phyloP scores from a whole-genome alignment of 2,329 filamentous ascomycete genomes.

The Anthostomella pinea region DNA sequence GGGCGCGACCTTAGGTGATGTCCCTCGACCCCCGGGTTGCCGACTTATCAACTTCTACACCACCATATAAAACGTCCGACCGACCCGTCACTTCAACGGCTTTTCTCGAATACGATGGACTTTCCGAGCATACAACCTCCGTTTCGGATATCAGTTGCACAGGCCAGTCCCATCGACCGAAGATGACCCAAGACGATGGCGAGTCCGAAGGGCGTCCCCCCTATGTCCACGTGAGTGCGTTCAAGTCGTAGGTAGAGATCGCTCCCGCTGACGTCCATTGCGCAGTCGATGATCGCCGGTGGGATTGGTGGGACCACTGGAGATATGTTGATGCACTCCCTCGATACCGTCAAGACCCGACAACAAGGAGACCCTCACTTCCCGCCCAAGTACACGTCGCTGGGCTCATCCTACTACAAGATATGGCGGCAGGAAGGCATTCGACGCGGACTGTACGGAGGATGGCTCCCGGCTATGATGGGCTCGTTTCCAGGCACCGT shows the following conservation, averaged over 20 bases:
- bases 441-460: conserved; percentile 81
- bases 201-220: conserved; percentile 58
- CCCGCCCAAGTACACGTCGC: conserved; percentile 86
- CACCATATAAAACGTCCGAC: conserved; percentile 10
- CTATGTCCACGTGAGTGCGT: conserved; percentile 59
- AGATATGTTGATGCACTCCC: conserved; percentile 97
- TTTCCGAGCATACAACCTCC: conserved; percentile 19
- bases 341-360: conserved; percentile 97
- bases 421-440: conserved; percentile 93
- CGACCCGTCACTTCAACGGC: conserved; percentile 12
- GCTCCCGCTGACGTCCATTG: conserved; percentile 19
- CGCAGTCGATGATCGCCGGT: conserved; percentile 89
- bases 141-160: conserved; percentile 20
- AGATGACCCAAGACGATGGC: conserved; percentile 40
- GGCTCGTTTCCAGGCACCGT: conserved; percentile 93
- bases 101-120: conserved; percentile 28
- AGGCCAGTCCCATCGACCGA: conserved; percentile 23
- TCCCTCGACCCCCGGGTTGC: conserved; percentile 9
- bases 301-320: conserved; percentile 89
- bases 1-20: conserved; percentile 3
- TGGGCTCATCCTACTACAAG: conserved; percentile 86
- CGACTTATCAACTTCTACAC: conserved; percentile 3
- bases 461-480: conserved; percentile 85
- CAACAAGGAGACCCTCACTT: conserved; percentile 95
- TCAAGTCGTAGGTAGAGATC: conserved; percentile 5